Base-by-base conservation (phyloP, 2,329 filamentous ascomycete genomes). In the Trematosphaeria pertusa region DNA sequence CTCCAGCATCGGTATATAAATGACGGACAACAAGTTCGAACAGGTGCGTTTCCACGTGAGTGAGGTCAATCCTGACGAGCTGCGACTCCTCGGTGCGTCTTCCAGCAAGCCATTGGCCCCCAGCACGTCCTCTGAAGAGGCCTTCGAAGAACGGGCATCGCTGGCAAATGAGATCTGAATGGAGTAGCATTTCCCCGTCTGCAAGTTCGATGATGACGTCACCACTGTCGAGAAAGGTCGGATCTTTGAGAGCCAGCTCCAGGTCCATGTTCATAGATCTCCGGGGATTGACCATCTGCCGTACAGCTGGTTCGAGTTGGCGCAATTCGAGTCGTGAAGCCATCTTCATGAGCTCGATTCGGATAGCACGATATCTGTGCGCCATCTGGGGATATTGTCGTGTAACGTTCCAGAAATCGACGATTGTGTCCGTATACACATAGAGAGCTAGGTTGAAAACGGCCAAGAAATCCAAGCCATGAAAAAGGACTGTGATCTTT, bases 71-170 rank as follows among this genome's bases (percentile, higher is more conserved):
- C 28, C 78, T 80, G 45, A 96, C 77, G 11, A 76, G 71, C 19
- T 82, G 75, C 64, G 69, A 67, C 5, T 70, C 61, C 64, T 49
- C 73, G 40, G 81, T 75, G n/a, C 84, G 83, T 42, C 91, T 83
- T 22, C 82, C 81, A 37, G 86, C 81, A 15, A 99, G 79, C 94
- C 94, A 99, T 58, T 83, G 83, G 0, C 94, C 94, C 31, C 82
- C 81, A 6, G 94, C 90, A 33, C 91, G 86, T n/a, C 94, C 94
- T 59, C 89, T 81, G 70, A 97, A 97, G 33, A 99, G 79, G 1
- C 88, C 89, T 53, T 93, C 80, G 56, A 99, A 99, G 78, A 97
- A 99, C 0, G 91, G 91, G 60, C 92, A 97, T 56, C 94, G 81
- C 61, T 87, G 86, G 56, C 91, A 92, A 26, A 97, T 70, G 3